Conservation (phyloP, 148 eudicot genomes). For the Spergularia bocconei region DNA sequence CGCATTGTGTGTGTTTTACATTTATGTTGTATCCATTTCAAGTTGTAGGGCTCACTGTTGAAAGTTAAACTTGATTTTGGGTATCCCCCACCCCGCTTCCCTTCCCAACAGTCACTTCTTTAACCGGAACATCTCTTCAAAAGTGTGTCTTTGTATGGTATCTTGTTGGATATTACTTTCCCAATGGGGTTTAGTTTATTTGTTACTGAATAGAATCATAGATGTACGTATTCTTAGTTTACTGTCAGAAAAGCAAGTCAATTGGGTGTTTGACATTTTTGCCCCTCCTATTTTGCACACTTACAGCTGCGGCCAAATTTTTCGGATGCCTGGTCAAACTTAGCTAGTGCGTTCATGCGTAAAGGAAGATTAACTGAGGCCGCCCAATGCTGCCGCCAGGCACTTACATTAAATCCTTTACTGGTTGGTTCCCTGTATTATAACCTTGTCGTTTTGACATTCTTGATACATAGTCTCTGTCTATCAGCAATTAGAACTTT, state of each 20-base stretch:
- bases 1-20: not conserved
- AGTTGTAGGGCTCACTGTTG: not conserved
- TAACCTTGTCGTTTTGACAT: not conserved
- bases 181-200: not conserved
- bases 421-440: slow-evolving; percentile 35
- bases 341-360: slow-evolving; percentile 95
- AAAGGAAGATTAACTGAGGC: slow-evolving; percentile 92
- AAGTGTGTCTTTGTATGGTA: not conserved
- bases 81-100: no score
- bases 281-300: not conserved
- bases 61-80: no score
- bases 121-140: no score
- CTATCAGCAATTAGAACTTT: not conserved
- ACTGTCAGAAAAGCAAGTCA: not conserved
- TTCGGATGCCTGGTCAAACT: slow-evolving; percentile 98
- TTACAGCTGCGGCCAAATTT: slow-evolving; percentile 88
- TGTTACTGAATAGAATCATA: not conserved
- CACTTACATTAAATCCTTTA: slow-evolving; percentile 79
- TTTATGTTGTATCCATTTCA: not conserved
- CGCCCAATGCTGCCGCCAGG: slow-evolving; percentile 95
- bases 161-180: not conserved
- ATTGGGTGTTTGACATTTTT: not conserved
- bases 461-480: not conserved
- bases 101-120: not conserved
- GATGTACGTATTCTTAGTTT: not conserved